Percentiles rank a stretch among this genome's conserved stretches.
Evolutionary conservation across 495 filamentous ascomycete species (phyloP).

Genomic region (Aspergillus sclerotiicarbonarius): DNA sequence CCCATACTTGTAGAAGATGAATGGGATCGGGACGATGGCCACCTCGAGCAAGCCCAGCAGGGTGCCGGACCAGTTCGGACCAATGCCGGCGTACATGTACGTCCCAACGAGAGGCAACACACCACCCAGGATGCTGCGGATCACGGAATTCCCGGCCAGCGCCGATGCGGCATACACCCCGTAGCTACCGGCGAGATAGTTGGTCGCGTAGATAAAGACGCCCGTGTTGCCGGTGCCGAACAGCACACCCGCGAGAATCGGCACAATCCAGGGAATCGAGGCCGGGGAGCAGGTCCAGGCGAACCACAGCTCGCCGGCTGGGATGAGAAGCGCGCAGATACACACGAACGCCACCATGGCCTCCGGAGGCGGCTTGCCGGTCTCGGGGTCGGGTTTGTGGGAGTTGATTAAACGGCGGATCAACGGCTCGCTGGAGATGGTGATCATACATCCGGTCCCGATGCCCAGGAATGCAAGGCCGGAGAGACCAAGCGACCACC

Average conservation of each 20-base stretch:
- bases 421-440: conserved; percentile 64
- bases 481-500: conserved; percentile 66
- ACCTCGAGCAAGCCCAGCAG: conserved; percentile 24
- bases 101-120: conserved; percentile 72
- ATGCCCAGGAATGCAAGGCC: conserved; percentile 77
- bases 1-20: conserved; percentile 27
- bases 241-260: conserved; percentile 71
- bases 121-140: conserved; percentile 64
- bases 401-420: conserved; percentile 68
- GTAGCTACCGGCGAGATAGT: conserved; percentile 75
- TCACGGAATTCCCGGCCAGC: conserved; percentile 70
- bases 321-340: conserved; percentile 62
- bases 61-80: conserved; percentile 75
- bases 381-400: conserved; percentile 64
- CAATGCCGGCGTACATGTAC: conserved; percentile 63
- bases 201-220: conserved; percentile 75
- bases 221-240: conserved; percentile 74
- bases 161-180: conserved; percentile 75
- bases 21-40: conserved; percentile 24
- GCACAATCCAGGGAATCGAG: conserved; percentile 69
- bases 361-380: conserved; percentile 65
- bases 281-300: conserved; percentile 71
- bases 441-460: conserved; percentile 62
- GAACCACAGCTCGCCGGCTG: conserved; percentile 73
- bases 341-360: conserved; percentile 69